Conservation (phyloP, 257 asterid species). For the Galeopsis tetrahit region DNA sequence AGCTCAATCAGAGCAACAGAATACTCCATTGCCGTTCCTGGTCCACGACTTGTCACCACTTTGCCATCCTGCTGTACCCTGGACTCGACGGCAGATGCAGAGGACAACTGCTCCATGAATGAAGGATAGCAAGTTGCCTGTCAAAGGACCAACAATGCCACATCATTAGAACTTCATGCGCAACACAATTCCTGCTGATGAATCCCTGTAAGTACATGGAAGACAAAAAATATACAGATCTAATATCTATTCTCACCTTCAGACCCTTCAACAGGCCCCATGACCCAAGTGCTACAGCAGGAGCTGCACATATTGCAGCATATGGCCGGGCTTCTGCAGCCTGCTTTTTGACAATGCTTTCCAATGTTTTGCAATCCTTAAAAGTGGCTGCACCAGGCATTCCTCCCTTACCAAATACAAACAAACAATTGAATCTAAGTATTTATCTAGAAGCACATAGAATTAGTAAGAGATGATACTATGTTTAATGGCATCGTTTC, state of each 20-base stretch:
- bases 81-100: constrained; percentile 75
- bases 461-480: background rate
- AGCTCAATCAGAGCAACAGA: constrained; percentile 79
- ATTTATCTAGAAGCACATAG: background rate
- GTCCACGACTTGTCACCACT: constrained; percentile 94
- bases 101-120: constrained; percentile 74
- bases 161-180: constrained; percentile 8
- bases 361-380: constrained; percentile 76
- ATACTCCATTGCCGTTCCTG: constrained; percentile 91
- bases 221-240: constrained; percentile 3
- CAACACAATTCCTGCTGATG: constrained; percentile 6
- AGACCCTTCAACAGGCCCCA: constrained; percentile 92
- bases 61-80: constrained; percentile 87
- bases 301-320: constrained; percentile 98
- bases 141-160: constrained; percentile 28
- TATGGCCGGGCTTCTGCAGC: constrained; percentile 64
- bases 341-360: constrained; percentile 72
- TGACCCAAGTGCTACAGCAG: constrained; percentile 90
- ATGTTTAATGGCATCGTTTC: background rate
- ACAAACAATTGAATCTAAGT: background rate
- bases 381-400: constrained; percentile 84
- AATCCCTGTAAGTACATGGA: background rate
- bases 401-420: constrained; percentile 67
- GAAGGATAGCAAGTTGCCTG: constrained; percentile 97
- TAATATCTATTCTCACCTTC: constrained; percentile 50